Evolutionary conservation across 441 rosid genomes (phyloP).

Genomic region (Populus tomentosa): DNA sequence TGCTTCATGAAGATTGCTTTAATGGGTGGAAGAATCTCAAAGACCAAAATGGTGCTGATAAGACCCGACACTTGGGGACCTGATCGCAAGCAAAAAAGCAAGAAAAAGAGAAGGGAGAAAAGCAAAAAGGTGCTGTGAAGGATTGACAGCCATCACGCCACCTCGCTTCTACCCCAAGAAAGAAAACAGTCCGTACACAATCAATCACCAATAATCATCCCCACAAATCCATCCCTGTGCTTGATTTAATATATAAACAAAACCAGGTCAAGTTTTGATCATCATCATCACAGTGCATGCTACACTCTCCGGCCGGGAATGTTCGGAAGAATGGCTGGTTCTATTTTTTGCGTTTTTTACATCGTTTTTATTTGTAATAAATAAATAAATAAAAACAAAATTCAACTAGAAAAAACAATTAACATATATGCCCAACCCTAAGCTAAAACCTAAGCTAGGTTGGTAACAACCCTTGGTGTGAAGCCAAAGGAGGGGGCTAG

Average conservation of each 20-base stretch:
- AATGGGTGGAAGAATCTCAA: slow-evolving; percentile 26
- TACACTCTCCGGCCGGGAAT: too few relatives aligned
- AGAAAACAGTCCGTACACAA: not conserved
- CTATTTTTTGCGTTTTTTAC: too few relatives aligned
- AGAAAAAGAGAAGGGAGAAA: not conserved
- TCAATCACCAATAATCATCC: not conserved
- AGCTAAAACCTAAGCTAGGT: not conserved
- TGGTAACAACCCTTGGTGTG: not conserved
- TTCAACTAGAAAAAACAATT: too few relatives aligned
- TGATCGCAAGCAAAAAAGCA: slow-evolving; percentile 7
- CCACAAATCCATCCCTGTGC: not conserved
- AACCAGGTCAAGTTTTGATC: not conserved
- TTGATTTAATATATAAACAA: not conserved
- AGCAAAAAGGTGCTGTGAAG: slow-evolving; percentile 14
- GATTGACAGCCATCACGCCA: slow-evolving; percentile 29
- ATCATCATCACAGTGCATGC: not conserved
- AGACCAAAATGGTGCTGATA: slow-evolving; percentile 25
- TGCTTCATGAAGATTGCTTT: slow-evolving; percentile 11
- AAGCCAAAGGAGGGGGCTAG: not conserved
- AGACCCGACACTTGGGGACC: slow-evolving; percentile 31
- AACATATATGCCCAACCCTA: not conserved
- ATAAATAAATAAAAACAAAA: too few relatives aligned
- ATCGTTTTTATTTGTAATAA: too few relatives aligned
- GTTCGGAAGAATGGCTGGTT: too few relatives aligned
- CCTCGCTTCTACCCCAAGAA: slow-evolving; percentile 16